A percentile compares a stretch with the other conserved stretches of the same genome.
Evolutionary conservation across 352 stramenopile genomes (phyloP).

Genomic region (Globisporangium cylindrosporum): DNA sequence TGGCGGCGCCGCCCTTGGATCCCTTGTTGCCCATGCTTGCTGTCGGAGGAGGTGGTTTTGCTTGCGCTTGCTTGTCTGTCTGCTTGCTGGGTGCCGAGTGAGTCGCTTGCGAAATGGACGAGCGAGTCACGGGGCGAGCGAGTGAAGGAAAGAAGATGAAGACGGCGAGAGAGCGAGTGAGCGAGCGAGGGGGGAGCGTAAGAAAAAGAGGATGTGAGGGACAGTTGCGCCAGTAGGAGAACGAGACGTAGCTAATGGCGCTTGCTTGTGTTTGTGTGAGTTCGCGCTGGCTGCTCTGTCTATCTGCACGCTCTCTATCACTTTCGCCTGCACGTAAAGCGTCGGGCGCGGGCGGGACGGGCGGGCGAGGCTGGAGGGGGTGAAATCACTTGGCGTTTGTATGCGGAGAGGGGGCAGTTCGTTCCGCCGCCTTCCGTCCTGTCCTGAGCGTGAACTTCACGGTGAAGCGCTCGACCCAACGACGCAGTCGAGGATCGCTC

Average conservation of each 20-base stretch:
- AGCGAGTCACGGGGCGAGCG: neutral
- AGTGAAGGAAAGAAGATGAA: neutral
- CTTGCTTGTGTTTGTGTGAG: neutral
- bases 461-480: constrained; percentile 9
- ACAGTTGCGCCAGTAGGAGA: neutral
- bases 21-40: constrained; percentile 79
- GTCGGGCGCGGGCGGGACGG: neutral
- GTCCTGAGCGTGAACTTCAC: neutral
- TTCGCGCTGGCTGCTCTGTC: constrained; percentile 7
- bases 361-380: neutral
- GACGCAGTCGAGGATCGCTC: constrained; percentile 5
- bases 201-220: no score
- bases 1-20: constrained; percentile 69
- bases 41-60: neutral
- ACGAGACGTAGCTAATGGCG: constrained; percentile 10
- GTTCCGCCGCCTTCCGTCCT: constrained; percentile 9
- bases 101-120: constrained; percentile 11
- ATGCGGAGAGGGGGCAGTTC: neutral
- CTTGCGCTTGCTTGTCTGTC: neutral
- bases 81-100: constrained; percentile 4
- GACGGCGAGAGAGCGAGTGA: constrained; percentile 1
- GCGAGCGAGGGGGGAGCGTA: neutral
- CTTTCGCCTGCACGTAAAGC: constrained; percentile 14
- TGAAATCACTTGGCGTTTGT: constrained; percentile 5
- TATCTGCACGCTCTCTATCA: constrained; percentile 7